Evolutionary conservation across 1,284 basidiomycete species (phyloP).

Genomic region (Rhizoctonia solani): DNA sequence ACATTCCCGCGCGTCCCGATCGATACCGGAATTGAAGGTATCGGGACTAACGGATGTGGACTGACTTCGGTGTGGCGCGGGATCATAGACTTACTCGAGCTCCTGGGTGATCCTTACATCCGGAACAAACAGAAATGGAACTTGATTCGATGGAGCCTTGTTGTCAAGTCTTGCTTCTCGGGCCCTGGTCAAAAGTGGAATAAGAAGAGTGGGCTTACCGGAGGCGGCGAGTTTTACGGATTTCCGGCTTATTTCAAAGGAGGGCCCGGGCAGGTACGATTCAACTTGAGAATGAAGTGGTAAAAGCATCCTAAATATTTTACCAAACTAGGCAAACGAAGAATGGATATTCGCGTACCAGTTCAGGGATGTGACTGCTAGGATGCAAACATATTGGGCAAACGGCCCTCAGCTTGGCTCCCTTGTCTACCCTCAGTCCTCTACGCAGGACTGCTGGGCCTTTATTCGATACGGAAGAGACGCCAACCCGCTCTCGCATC

Average conservation of each 20-base stretch:
- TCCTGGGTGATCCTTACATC: neutral
- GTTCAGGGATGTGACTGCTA: neutral
- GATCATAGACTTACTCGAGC: constrained; percentile 20
- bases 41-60: constrained; percentile 13
- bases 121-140: constrained; percentile 7
- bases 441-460: constrained; percentile 1
- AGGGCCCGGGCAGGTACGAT: neutral
- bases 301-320: too few species aligned
- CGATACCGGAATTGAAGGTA: constrained; percentile 4
- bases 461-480: constrained; percentile 29
- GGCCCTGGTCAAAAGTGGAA: constrained; percentile 13
- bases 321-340: constrained; percentile 31
- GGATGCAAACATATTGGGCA: neutral
- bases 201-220: constrained; percentile 2
- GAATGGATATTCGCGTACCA: constrained; percentile 24
- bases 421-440: neutral
- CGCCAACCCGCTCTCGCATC: constrained; percentile 5
- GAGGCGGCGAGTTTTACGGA: constrained; percentile 25
- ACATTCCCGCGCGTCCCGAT: constrained; percentile 16
- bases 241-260: constrained; percentile 26
- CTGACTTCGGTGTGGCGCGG: constrained; percentile 14
- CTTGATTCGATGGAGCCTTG: constrained; percentile 4
- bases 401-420: neutral
- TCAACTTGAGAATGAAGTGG: too few species aligned
- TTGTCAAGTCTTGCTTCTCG: constrained; percentile 18